Evolutionary conservation across 2,329 filamentous ascomycete species (phyloP), one percentile per base, ranked within the genome.

Genomic region (Talaromyces islandicus): DNA sequence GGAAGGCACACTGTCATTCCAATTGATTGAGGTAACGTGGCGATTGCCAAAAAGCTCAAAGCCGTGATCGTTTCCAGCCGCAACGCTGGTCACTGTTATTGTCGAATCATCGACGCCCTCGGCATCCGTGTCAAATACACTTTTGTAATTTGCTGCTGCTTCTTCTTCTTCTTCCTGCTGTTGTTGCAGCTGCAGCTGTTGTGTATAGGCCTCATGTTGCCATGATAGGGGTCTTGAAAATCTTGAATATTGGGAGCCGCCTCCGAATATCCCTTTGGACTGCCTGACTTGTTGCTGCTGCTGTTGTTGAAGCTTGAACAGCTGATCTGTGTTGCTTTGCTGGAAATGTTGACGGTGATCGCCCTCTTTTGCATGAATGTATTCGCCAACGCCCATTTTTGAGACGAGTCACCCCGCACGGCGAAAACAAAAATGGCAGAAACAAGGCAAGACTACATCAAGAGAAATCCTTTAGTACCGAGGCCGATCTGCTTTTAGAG

Each of bases 71-170:
- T 75, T 72, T 58, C 64, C 65, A 30, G 68, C 71, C 57, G 75
- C 62, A 59, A 79, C 61, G 67, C 78, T 77, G 24, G 71, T 73
- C 21, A 66, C 71, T 2, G 70, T 71, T 65, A 76, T 71, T 7
- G 75, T 77, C 3, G 75, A 77, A 63, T 78, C 75, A 67, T 78
- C 75, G 10, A 77, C 66, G 11, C 71, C 75, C 60, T 78, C 75
- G 9, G 77, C 73, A 62, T 78, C 75, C 5, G 75, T 78, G 62
- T 78, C 75, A 62, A 78, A 78, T 61, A 70, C 66, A 61, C 77
- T 74, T 32, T 67, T 67, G 29, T 68, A 52, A 52, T 66, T 19
- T 50, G 59, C 55, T 53, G 62, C 56, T 64, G 64, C 43, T 65
- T 63, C 30, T 57, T 56, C 32, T 51, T 53, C n/a, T 17, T 60